Evolutionary conservation across 2,329 filamentous ascomycete genomes (phyloP), one percentile per base, ranked within the genome.

Genomic region (Monosporascus ibericus): DNA sequence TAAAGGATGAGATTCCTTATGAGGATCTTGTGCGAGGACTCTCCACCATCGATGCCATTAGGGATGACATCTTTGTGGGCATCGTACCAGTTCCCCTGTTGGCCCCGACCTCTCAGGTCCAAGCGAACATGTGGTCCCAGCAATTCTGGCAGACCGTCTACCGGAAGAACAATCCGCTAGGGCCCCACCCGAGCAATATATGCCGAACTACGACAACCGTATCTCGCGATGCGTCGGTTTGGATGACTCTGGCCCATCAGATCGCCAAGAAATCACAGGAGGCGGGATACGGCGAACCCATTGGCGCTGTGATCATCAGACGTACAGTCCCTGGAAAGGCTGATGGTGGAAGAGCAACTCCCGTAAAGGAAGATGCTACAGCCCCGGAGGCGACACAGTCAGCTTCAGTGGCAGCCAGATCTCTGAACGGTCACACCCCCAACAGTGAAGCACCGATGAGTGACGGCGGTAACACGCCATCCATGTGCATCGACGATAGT

Each of bases 131-230:
- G 65, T 94, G 88, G 88, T 86, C 84, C 25, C 75, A 80, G 36
- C 78, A 85, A 60, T 92, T 90, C 68, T 95, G 90, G 90, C 90
- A 90, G 14, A 87, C 86, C 1, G 82, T 92, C 48, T 95, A 94
- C 72, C 86, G 89, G 58, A 91, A 91, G 73, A 92, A 87, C 59
- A 94, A 94, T 64, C 89, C 89, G 2, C 88, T 92, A 54, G 90
- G 90, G 4, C 89, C 90, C 18, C 90, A 95, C 65, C 89, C 89
- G 55, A 83, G 84, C 63, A 81, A 88, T 65, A 82, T 92, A 52
- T 75, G 80, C 42, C 83, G 86, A 54, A 84, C 86, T 27, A 85
- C 86, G 39, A 80, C 84, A 14, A 85, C 89, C 55, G 81, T 95
- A 49, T 77, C 78, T 52, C 71, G 78, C 46, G 80, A 87, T 57